Percentiles rank a stretch among this genome's conserved stretches.
Evolutionary conservation across 2,329 filamentous ascomycete species (phyloP).

Genomic region (Pseudogymnoascus sp.): DNA sequence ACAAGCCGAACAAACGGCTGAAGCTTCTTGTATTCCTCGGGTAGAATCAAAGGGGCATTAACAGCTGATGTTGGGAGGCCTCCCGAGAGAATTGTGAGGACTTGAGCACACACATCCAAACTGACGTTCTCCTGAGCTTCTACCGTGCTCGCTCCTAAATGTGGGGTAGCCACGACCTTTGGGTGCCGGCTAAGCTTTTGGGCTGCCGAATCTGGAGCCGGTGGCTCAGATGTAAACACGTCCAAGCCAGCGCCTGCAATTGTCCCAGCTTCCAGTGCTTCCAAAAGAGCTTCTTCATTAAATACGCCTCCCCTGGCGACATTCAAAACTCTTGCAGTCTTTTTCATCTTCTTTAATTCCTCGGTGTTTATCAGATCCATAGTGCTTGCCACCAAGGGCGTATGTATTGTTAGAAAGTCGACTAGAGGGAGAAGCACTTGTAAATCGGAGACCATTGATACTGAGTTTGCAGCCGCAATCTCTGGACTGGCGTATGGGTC

Average conservation of each 20-base stretch:
- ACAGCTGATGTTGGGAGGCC: constrained; percentile 68
- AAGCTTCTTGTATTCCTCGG: constrained; percentile 69
- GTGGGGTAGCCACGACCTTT: constrained; percentile 68
- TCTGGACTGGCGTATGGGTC: constrained; percentile 71
- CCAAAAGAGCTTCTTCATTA: constrained; percentile 64
- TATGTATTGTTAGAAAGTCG: constrained; percentile 76
- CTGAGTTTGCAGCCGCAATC: constrained; percentile 60
- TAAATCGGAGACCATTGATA: constrained; percentile 51
- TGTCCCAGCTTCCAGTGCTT: constrained; percentile 59
- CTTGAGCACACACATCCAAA: constrained; percentile 74
- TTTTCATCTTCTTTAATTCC: constrained; percentile 65
- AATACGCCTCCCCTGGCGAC: constrained; percentile 74
- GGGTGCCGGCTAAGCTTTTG: constrained; percentile 57
- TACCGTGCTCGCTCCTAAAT: constrained; percentile 69
- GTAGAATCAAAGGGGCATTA: constrained; percentile 73
- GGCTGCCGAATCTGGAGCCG: constrained; percentile 49
- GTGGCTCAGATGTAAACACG: constrained; percentile 70
- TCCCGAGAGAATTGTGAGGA: constrained; percentile 62
- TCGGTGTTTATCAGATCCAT: constrained; percentile 60
- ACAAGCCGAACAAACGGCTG: constrained; percentile 69
- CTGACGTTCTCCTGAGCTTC: constrained; percentile 82
- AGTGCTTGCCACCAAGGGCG: constrained; percentile 69
- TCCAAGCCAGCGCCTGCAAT: constrained; percentile 73
- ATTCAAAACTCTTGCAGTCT: constrained; percentile 65
- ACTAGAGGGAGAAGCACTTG: constrained; percentile 54